Evolutionary conservation across 2,329 filamentous ascomycete species (phyloP), one percentile per base, ranked within the genome.

Genomic region (Clonostachys rhizophaga): DNA sequence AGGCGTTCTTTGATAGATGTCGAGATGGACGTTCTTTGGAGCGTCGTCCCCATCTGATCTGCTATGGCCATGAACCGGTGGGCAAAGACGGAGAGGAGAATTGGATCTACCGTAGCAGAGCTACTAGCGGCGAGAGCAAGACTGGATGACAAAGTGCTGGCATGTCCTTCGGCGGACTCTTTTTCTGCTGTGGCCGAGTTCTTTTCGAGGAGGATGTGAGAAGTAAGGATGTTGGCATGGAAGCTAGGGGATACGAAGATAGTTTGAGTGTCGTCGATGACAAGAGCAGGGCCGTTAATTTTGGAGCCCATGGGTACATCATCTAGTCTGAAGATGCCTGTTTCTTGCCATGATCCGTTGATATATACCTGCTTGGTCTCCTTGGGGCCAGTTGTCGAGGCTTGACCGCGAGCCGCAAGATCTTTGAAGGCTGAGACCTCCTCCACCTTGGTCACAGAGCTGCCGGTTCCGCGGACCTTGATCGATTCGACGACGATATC

Each of bases 11-110:
- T 70, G 49, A 71, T 71, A 71, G 75, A 1, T 73, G 78, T 87
- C 49, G 79, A 84, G 10, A 81, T 74, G 0, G 71, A 72, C 0
- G 77, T 81, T 53, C 76, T 75, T 45, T 80, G 75, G 14, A 81
- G 60, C 0, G 76, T 78, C 5, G 71, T 71, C 34, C 77, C 77
- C 76, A 80, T 80, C 50, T 81, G 77, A 49, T 81, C 77, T 1
- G 77, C 77, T 18, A 81, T 79, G 5, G 74, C 72, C 77, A 81
- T 80, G 63, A 81, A 80, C 0, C 77, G 66, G 53, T 80, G 75
- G 0, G 71, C 74, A 47, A 79, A 79, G 40, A 80, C 73, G 10
- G 71, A 77, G 3, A 80, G 67, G 30, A 72, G 65, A 40, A 80
- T 77, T 0, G 76, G 76, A 49, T 76, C 71, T 33, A 75, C 43